These are phyloP conservation scores for Miscanthus lutarioriparius DNA, from an alignment of 176 grass and related monocot genomes.

Conservation along the genomic window DNA sequence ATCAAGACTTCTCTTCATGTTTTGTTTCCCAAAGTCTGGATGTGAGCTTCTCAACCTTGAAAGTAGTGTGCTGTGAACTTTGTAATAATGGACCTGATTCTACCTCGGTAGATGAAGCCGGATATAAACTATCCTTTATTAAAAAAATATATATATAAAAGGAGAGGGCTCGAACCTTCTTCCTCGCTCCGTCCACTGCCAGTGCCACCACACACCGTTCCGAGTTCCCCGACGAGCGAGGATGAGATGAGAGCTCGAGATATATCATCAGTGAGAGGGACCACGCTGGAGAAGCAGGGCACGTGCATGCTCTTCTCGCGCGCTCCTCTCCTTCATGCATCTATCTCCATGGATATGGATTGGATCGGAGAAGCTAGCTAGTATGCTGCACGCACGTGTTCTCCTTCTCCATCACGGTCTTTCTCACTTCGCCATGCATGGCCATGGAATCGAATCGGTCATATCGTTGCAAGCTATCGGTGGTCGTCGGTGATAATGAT, in stretches of 20 bases:
- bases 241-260: neutral
- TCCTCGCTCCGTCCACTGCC: neutral
- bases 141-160: no score
- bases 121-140: no score
- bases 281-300: slow-evolving; percentile 69
- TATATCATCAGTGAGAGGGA: slow-evolving; percentile 2
- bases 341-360: neutral
- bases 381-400: slow-evolving; percentile 39
- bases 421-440: slow-evolving; percentile 20
- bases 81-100: no score
- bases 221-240: neutral
- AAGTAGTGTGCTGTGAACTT: no score
- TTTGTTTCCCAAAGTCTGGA: no score
- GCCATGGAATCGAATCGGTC: no score
- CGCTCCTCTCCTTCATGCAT: neutral
- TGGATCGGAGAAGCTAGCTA: neutral
- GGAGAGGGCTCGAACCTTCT: neutral
- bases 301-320: slow-evolving; percentile 48
- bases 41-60: no score
- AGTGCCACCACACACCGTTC: neutral
- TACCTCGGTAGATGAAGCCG: no score
- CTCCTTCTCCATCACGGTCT: slow-evolving; percentile 61
- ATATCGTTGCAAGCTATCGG: no score
- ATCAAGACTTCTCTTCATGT: no score
- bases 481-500: no score